Evolutionary conservation across 192 early-diverging fungal genomes (phyloP), one percentile per base, ranked within the genome.

Genomic region (Coemansia sp.): DNA sequence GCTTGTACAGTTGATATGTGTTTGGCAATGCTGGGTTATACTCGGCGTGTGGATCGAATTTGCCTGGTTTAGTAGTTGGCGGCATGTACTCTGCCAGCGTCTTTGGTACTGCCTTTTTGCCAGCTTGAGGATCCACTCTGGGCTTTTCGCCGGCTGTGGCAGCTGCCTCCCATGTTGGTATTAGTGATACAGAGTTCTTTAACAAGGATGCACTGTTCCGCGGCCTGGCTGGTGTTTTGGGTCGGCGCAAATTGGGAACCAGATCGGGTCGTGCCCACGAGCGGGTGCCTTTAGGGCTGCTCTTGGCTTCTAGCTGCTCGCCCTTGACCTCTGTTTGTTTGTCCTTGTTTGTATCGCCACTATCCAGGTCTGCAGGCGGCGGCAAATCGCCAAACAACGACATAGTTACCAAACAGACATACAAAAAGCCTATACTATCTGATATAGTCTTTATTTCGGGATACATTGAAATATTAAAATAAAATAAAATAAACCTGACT

Each of bases 371-470:
- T 8, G 41, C 10, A 43, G 59, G 64, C 8, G 76, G 68, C 29
- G 76, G 76, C 65, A 79, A 61, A 58, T 70, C 59, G 15, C 64
- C 68, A 62, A 70, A 79, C 51, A 79, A 48, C 21, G 76, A 67
- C 76, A 79, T 79, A 47, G 7, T 29, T 52, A 52, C 50, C 10
- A 25, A 25, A 22, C 24, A 29, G 4, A 12, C 12, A 60, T 5
- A 60, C 24, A 62, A 22, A 52, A 48, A 21, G n/a, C 14, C 25
- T 14, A 62, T 41, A 57, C 19, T 21, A 60, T 0, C 5, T 6
- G 29, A 32, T 32, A 32, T 32, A 32, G 5, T 32, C 29, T 32
- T 32, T 32, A 32, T 32, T 32, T 32, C 5, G 29, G 5, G 29
- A 6, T 32, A 32, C 29, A 32, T 32, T 32, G 29, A 6, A 32